Evolutionary conservation across 192 early-diverging fungal species (phyloP), one percentile per base, ranked within the genome.

Genomic region (Podila verticillata): DNA sequence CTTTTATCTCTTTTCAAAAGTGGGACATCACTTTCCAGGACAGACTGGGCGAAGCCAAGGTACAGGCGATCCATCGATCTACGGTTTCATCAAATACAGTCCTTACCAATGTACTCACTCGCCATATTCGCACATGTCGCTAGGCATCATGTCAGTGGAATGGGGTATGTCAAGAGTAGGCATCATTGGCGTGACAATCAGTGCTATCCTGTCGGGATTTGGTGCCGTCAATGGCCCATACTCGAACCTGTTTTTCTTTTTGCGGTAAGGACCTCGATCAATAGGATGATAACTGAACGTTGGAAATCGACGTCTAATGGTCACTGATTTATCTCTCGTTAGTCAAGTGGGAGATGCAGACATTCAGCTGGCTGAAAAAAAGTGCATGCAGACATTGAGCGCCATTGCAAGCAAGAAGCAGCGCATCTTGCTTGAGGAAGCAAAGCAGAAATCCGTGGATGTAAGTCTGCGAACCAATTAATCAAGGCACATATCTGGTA

Each of bases 151-250:
- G 26, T 84, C 85, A 39, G 88, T 94, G 24, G 88, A 94, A 70
- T 87, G 89, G 48, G 90, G 89, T 7, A 94, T 97, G 61, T 93
- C 92, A 49, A 88, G 96, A 36, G 92, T 96, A 7, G 92, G 96
- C 17, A 89, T 96, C 20, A 86, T 99, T 20, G 97, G 97, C 58
- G 96, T 99, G 31, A 95, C 95, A 0, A 83, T 97, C 57, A 99
- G 96, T 92, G 95, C 97, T 1, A 84, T 95, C 9, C 84, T 99
- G 10, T 97, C 97, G 2, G 97, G 96, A 22, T 97, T 97, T 82
- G 96, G 95, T 69, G 96, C 95, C 5, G 96, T 99, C 28, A 94
- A 96, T 74, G 91, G 92, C 32, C 97, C 97, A 0, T 97, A 95
- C 81, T 91, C 90, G 20, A 93, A 93, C 32, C 85, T 97, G 51